phyloP scores from a whole-genome alignment of 1,284 basidiomycete genomes.

The Pseudozyma sp. region DNA sequence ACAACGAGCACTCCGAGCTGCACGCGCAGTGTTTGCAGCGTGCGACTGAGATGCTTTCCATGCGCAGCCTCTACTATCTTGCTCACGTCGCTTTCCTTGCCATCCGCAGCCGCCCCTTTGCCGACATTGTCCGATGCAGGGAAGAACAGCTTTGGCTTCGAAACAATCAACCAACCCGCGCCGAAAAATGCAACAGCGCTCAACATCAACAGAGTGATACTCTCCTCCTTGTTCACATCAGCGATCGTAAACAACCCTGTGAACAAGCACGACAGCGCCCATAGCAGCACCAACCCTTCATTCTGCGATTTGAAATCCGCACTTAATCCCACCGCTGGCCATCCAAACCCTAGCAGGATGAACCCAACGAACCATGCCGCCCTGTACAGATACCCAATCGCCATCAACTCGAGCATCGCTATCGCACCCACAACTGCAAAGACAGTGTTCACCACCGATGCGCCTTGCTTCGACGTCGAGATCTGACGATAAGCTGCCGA shows the following conservation, averaged over 20 bases:
- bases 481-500: slow-evolving; percentile 12
- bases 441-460: not conserved
- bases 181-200: slow-evolving; percentile 45
- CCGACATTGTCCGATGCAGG: slow-evolving; percentile 3
- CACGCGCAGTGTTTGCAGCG: slow-evolving; percentile 39
- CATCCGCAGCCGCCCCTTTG: not conserved
- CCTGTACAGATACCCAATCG: slow-evolving; percentile 75
- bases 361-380: slow-evolving; percentile 81
- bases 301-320: slow-evolving; percentile 60
- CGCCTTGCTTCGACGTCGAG: not conserved
- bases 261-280: slow-evolving; percentile 74
- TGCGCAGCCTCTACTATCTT: slow-evolving; percentile 6
- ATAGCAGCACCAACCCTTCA: slow-evolving; percentile 70
- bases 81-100: not conserved
- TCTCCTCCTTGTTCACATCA: slow-evolving; percentile 81
- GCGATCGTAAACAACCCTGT: slow-evolving; percentile 79
- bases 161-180: slow-evolving; percentile 27
- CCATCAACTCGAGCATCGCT: slow-evolving; percentile 74
- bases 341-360: slow-evolving; percentile 76
- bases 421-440: slow-evolving; percentile 23
- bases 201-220: slow-evolving; percentile 54
- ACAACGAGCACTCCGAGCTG: slow-evolving; percentile 71
- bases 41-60: slow-evolving; percentile 36
- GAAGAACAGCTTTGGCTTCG: slow-evolving; percentile 34
- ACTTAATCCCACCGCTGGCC: slow-evolving; percentile 70